Percentiles rank a stretch among this genome's conserved stretches.
Conservation (phyloP, 1,284 basidiomycete species). For the Rhodofomes roseus region DNA sequence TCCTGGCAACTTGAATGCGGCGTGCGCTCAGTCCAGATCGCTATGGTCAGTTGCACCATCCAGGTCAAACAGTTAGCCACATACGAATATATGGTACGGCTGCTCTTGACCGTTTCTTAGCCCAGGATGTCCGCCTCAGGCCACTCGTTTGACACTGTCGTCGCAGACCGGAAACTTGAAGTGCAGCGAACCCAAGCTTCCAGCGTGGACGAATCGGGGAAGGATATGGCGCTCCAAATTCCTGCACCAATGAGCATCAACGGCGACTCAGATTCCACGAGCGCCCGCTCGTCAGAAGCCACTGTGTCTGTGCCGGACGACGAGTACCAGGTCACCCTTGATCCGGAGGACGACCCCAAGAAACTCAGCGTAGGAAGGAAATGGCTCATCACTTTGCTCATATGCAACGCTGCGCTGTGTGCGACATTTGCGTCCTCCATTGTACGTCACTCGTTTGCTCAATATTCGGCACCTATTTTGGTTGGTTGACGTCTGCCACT, state of each 20-base stretch:
- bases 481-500: neutral
- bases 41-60: no score
- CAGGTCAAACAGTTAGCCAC: no score
- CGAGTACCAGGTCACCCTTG: slow-evolving; percentile 33
- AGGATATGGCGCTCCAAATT: neutral
- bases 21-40: no score
- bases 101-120: no score
- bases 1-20: no score
- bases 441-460: slow-evolving; percentile 43
- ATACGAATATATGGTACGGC: no score
- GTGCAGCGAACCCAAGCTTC: neutral
- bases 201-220: neutral
- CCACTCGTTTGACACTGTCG: slow-evolving; percentile 5
- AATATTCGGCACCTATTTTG: no score
- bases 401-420: slow-evolving; percentile 53
- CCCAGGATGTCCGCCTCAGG: no score
- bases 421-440: slow-evolving; percentile 72
- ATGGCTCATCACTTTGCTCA: slow-evolving; percentile 55
- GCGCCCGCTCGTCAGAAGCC: neutral
- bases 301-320: no score
- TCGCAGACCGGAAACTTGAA: neutral
- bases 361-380: slow-evolving; percentile 41
- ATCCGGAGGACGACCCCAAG: slow-evolving; percentile 51
- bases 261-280: neutral
- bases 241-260: neutral